Conservation (phyloP, 805 yeast genomes). For the Ogataea thermomethanolica region DNA sequence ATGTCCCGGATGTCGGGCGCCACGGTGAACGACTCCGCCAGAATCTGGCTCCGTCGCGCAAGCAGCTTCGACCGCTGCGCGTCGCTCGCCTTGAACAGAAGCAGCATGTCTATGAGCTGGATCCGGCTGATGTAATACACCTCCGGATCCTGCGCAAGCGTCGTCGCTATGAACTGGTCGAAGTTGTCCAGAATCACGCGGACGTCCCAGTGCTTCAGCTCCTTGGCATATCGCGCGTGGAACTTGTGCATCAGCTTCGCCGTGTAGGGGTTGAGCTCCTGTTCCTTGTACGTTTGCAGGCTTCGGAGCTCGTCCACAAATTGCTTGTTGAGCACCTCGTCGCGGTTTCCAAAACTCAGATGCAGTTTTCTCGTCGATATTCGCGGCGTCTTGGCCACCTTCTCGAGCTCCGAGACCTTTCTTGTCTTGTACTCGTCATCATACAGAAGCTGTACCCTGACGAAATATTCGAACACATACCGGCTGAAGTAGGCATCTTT, state of each 20-base stretch:
- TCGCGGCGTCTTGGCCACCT: conserved; percentile 21
- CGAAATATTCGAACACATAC: conserved; percentile 25
- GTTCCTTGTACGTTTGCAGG: conserved; percentile 15
- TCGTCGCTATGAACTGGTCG: conserved; percentile 8
- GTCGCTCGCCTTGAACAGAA: conserved; percentile 18
- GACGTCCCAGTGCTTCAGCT: conserved; percentile 20
- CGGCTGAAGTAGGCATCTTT: conserved; percentile 15
- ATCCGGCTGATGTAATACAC: conserved; percentile 14
- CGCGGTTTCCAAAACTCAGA: conserved; percentile 22
- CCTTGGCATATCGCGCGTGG: conserved; percentile 14
- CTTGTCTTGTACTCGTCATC: conserved; percentile 21
- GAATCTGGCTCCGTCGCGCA: conserved; percentile 8
- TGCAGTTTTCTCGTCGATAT: conserved; percentile 19
- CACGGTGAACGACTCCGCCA: conserved; percentile 10
- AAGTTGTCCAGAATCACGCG: conserved; percentile 10
- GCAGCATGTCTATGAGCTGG: conserved; percentile 18
- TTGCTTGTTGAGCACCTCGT: conserved; percentile 24
- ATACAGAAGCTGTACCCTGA: conserved; percentile 26
- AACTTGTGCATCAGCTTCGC: conserved; percentile 13
- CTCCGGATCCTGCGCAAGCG: conserved; percentile 3
- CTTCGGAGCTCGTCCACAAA: conserved; percentile 16
- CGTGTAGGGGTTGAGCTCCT: conserved; percentile 16
- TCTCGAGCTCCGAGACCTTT: conserved; percentile 20
- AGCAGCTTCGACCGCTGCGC: conserved; percentile 14
- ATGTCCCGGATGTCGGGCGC: conserved; percentile 15